Conservation (phyloP, 2,329 filamentous ascomycete genomes). For the Nemania bipapillata region DNA sequence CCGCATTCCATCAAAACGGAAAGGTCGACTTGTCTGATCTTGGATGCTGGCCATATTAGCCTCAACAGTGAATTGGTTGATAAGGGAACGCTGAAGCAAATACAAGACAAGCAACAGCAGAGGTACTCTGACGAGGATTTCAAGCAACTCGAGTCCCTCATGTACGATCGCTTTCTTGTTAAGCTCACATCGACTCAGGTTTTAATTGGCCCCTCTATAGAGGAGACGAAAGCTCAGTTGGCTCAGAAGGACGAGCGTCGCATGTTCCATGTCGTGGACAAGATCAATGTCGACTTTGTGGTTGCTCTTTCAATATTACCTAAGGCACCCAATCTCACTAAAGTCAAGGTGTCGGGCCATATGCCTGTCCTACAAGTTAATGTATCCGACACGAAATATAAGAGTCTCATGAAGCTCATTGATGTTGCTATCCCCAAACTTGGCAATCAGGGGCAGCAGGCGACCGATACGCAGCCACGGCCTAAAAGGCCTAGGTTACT, state of each 20-base stretch:
- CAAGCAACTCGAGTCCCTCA: slow-evolving; percentile 84
- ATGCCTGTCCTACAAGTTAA: slow-evolving; percentile 91
- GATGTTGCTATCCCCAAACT: slow-evolving; percentile 94
- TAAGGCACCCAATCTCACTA: slow-evolving; percentile 91
- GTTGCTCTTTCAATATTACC: slow-evolving; percentile 98
- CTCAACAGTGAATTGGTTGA: slow-evolving; percentile 95
- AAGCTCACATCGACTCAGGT: slow-evolving; percentile 95
- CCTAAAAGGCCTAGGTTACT: slow-evolving; percentile 59
- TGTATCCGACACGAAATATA: slow-evolving; percentile 95
- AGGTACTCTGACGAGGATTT: slow-evolving; percentile 90
- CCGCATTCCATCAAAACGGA: slow-evolving; percentile 88
- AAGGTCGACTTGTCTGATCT: slow-evolving; percentile 85
- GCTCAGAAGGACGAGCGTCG: slow-evolving; percentile 73
- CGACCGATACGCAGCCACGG: slow-evolving; percentile 40
- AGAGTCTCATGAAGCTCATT: slow-evolving; percentile 93
- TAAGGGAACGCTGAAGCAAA: slow-evolving; percentile 85
- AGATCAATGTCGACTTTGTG: slow-evolving; percentile 96
- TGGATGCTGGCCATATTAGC: slow-evolving; percentile 95
- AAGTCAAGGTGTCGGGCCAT: slow-evolving; percentile 89
- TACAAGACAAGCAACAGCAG: slow-evolving; percentile 89
- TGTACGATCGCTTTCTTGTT: slow-evolving; percentile 97
- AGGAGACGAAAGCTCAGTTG: slow-evolving; percentile 86
- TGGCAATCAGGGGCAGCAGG: slow-evolving; percentile 58
- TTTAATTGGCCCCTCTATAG: slow-evolving; percentile 91
- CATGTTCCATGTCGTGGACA: slow-evolving; percentile 89